Conservation (phyloP, 2,329 filamentous ascomycete species). For the Aspergillus quadricinctus region DNA sequence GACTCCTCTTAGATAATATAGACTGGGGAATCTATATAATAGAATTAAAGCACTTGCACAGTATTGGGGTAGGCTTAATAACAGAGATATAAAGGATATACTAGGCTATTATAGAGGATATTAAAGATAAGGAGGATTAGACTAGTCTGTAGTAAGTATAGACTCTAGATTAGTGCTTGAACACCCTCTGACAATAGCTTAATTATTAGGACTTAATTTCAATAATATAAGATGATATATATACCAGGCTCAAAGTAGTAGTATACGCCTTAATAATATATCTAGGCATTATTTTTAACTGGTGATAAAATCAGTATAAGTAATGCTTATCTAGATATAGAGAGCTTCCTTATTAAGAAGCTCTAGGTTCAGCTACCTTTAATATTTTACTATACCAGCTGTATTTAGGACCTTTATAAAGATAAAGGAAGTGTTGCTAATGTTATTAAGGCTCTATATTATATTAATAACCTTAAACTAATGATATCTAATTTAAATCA, state of each 20-base stretch:
- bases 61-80: too few species aligned
- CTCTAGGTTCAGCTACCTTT: background rate
- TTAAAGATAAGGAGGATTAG: too few species aligned
- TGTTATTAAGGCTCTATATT: background rate
- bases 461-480: background rate
- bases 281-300: background rate
- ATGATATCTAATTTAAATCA: background rate
- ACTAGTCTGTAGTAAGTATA: too few species aligned
- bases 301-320: background rate
- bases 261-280: background rate
- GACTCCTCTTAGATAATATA: too few species aligned
- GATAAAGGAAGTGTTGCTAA: background rate
- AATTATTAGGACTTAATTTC: background rate
- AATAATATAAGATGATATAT: background rate
- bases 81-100: too few species aligned
- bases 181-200: too few species aligned
- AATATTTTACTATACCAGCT: background rate
- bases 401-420: background rate
- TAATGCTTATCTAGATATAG: background rate
- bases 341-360: background rate
- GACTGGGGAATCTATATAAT: too few species aligned
- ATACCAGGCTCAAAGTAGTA: background rate
- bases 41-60: too few species aligned
- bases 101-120: too few species aligned
- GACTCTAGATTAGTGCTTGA: too few species aligned